phyloP scores from a whole-genome alignment of 2,329 filamentous ascomycete species.

The Dothidotthia symphoricarpi region DNA sequence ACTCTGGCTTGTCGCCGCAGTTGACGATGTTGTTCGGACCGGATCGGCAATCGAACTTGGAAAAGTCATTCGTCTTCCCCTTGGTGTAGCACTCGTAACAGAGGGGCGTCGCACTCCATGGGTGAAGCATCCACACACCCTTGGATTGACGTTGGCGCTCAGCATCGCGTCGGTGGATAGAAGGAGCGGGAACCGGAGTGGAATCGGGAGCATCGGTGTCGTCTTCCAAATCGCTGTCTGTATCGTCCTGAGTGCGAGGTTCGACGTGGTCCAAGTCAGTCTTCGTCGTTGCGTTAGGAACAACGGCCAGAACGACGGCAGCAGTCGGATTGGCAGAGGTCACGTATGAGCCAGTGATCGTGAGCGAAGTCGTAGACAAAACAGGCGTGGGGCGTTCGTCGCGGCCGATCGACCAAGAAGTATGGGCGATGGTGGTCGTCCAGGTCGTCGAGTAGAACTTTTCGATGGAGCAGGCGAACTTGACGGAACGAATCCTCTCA shows the following conservation, averaged over 20 bases:
- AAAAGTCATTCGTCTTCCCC: constrained; percentile 3
- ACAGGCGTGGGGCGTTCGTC: constrained; percentile 5
- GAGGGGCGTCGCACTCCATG: constrained; percentile 17
- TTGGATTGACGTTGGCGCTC: constrained; percentile 4
- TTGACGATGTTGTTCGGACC: constrained; percentile 5
- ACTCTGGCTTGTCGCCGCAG: constrained; percentile 6
- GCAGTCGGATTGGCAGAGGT: constrained; percentile 2
- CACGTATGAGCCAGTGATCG: no score
- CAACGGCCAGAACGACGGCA: no score
- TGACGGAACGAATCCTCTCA: constrained; percentile 8
- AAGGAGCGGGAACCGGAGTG: no score
- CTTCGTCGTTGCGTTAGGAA: no score
- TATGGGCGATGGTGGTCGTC: constrained; percentile 5
- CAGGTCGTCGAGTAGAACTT: neutral
- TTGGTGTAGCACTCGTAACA: constrained; percentile 30
- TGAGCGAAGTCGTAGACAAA: no score
- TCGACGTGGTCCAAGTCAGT: no score
- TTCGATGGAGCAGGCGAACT: constrained; percentile 13
- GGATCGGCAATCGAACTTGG: constrained; percentile 19
- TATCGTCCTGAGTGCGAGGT: no score
- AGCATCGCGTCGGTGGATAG: constrained; percentile 9
- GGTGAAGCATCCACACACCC: constrained; percentile 28
- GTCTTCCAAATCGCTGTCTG: no score
- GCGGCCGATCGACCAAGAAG: constrained; percentile 16
- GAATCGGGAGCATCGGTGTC: neutral